Evolutionary conservation across 768 basidiomycete species (phyloP).

Genomic region (Xerocomus brunneocitrinus): DNA sequence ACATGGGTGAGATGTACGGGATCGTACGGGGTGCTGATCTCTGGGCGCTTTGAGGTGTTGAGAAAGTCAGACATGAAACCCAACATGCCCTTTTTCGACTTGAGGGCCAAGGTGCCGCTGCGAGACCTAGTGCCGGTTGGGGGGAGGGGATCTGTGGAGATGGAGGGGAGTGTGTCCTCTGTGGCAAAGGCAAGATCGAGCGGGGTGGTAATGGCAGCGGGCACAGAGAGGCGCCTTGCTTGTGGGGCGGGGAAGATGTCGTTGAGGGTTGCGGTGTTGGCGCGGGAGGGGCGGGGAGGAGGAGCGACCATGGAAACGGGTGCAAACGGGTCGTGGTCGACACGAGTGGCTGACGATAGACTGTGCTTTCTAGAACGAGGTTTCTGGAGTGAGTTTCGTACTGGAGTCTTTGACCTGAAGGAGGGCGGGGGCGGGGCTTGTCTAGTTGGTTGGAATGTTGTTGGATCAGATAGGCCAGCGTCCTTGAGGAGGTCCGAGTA

Average conservation of each 20-base stretch:
- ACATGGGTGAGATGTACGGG: slow-evolving; percentile 99
- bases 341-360: slow-evolving; percentile 36
- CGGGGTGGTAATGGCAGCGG: slow-evolving; percentile 27
- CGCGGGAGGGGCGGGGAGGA: slow-evolving; percentile 77
- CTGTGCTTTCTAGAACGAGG: slow-evolving; percentile 51
- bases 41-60: slow-evolving; percentile 68
- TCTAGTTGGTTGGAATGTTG: slow-evolving; percentile 36
- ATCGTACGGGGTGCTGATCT: slow-evolving; percentile 98
- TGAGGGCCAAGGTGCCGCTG: slow-evolving; percentile 38
- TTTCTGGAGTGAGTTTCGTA: slow-evolving; percentile 61
- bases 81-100: slow-evolving; percentile 60
- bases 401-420: slow-evolving; percentile 28
- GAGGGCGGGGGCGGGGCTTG: slow-evolving; percentile 38
- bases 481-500: slow-evolving; percentile 69
- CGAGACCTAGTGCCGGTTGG: slow-evolving; percentile 34
- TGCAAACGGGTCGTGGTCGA: slow-evolving; percentile 61
- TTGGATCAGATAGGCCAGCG: slow-evolving; percentile 40
- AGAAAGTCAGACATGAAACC: slow-evolving; percentile 70
- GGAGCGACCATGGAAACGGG: slow-evolving; percentile 39
- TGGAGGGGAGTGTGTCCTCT: slow-evolving; percentile 22
- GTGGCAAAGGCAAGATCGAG: slow-evolving; percentile 22
- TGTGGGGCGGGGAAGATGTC: slow-evolving; percentile 59
- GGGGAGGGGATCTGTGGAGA: slow-evolving; percentile 10
- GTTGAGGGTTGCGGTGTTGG: slow-evolving; percentile 76
- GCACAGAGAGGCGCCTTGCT: slow-evolving; percentile 51